Base-by-base conservation (phyloP, 352 stramenopile genomes). In the Phytophthora chlamydospora region DNA sequence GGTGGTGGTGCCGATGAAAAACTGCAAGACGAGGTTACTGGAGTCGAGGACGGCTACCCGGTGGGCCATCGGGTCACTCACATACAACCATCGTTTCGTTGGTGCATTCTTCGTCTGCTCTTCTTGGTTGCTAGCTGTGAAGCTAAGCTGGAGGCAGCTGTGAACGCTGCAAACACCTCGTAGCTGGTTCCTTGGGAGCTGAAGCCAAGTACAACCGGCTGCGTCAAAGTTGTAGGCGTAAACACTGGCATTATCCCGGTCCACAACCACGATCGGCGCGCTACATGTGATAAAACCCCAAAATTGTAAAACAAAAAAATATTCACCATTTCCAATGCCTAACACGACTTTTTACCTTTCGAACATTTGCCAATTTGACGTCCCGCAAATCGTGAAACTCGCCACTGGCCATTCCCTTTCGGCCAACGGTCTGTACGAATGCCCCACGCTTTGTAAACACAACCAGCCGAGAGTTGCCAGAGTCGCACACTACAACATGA, bases 401-500 rank as follows among this genome's bases (percentile, higher is more conserved):
- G 1, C 68, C 66, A 7, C 48, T 40, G 0, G 55, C 13, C 5
- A 56, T 42, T 3, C 81, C 83, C 34, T 85, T 88, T 4, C 43
- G 33, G 3, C 81, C 81, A 7, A 86, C 58, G 6, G 50, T 40
- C 9, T 66, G 65, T 2, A 93, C 80, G 35, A 86, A 91, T 6
- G 36, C 52, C 0, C 83, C 83, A 13, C 78, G 71, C 13, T 93
- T 93, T 0, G 79, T 68, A 45, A 87, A 91, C 1, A 80, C 59
- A 5, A 48, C 71, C 8, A 93, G 21, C 2, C 80, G 75, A 29
- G 62, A 60, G 36, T 90, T 85, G 0, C 81, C 83, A 6, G 55
- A 64, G 47, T 93, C 83, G 17, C 76, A 89, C 3, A 89, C 75
- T 6, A 88, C 53, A 5, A 84, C 68, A 38, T 93, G 83, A 39